Evolutionary conservation across 768 basidiomycete genomes (phyloP).

Genomic region (Xanthoconium stramineum): DNA sequence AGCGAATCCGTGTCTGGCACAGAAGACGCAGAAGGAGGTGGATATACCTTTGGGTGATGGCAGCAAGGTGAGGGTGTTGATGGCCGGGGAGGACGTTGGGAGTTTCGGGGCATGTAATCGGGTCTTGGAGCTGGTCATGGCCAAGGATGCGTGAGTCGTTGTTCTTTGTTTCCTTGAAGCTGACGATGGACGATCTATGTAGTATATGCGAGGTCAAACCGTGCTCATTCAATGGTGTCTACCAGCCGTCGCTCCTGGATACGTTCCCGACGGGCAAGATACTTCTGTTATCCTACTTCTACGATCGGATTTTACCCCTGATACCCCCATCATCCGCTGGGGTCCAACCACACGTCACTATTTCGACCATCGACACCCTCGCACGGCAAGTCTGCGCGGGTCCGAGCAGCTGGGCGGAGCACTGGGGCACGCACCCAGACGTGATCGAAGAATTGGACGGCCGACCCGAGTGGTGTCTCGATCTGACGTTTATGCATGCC

Average conservation of each 20-base stretch:
- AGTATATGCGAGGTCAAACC: conserved; percentile 89
- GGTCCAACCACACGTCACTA: conserved; percentile 34
- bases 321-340: conserved; percentile 36
- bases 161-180: not conserved
- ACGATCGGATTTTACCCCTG: conserved; percentile 87
- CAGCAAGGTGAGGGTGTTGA: conserved; percentile 63
- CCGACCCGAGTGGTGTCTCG: conserved; percentile 93
- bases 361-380: conserved; percentile 59
- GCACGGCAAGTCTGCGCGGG: conserved; percentile 77
- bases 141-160: conserved; percentile 79
- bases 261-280: conserved; percentile 84
- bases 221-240: conserved; percentile 96
- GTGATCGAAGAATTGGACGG: conserved; percentile 70
- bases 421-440: conserved; percentile 42
- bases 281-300: conserved; percentile 96
- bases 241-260: conserved; percentile 89
- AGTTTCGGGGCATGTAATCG: conserved; percentile 83
- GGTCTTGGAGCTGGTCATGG: conserved; percentile 84
- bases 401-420: conserved; percentile 50
- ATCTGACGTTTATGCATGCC: conserved; percentile 93
- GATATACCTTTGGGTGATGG: conserved; percentile 51
- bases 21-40: conserved; percentile 59
- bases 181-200: not conserved
- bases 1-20: conserved; percentile 79
- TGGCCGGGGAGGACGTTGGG: conserved; percentile 81